Evolutionary conservation across 164 flowering plant genomes (phyloP).

Genomic region (Nelumbo lutea): DNA sequence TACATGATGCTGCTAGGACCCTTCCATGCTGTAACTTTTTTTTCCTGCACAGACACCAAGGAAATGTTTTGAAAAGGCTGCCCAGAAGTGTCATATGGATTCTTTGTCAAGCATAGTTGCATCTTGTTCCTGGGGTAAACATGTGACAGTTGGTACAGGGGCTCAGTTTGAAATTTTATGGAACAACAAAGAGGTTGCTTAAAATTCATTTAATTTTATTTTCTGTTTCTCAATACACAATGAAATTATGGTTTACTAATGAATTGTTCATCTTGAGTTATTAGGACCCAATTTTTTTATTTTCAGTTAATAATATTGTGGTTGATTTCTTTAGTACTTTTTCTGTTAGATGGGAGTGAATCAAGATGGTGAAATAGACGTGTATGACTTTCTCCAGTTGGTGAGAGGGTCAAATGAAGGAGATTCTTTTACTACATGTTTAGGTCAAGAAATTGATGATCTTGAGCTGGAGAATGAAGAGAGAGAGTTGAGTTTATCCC

Average conservation of each 20-base stretch:
- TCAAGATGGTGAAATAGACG: conserved; percentile 41
- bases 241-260: background rate
- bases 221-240: background rate
- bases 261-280: background rate
- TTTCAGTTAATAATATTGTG: background rate
- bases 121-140: conserved; percentile 95
- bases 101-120: conserved; percentile 75
- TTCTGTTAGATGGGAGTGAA: conserved; percentile 34
- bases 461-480: conserved; percentile 38
- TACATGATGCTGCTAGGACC: background rate
- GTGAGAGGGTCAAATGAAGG: conserved; percentile 34
- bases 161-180: conserved; percentile 69
- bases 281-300: background rate
- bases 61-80: conserved; percentile 88
- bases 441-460: conserved; percentile 67
- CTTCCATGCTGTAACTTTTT: background rate
- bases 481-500: conserved; percentile 43
- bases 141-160: conserved; percentile 87
- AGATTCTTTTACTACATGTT: conserved; percentile 37
- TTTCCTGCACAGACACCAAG: conserved; percentile 53
- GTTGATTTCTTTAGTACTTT: background rate
- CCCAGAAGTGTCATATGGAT: conserved; percentile 78
- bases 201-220: background rate
- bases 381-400: conserved; percentile 68
- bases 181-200: conserved; percentile 59